Evolutionary conservation across 148 eudicot species (phyloP).

Genomic region (Chenopodium suecicum): DNA sequence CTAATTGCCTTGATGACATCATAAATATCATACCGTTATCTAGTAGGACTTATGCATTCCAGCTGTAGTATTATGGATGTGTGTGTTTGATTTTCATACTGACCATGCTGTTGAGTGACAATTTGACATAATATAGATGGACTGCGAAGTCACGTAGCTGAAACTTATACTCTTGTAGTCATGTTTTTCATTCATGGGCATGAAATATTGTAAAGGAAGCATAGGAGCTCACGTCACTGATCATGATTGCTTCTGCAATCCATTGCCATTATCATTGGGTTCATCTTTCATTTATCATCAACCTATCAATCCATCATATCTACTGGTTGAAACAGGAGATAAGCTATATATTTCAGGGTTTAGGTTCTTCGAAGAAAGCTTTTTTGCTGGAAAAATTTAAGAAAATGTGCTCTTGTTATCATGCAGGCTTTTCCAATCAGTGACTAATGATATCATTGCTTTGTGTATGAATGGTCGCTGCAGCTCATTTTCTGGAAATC

Average conservation of each 20-base stretch:
- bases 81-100: slow-evolving; percentile 22
- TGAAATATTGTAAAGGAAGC: slow-evolving; percentile 12
- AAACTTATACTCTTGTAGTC: neutral
- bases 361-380: slow-evolving; percentile 31
- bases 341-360: slow-evolving; percentile 17
- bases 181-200: slow-evolving; percentile 23
- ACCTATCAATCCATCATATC: slow-evolving; percentile 11
- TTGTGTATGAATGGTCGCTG: slow-evolving; percentile 24
- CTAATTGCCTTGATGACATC: slow-evolving; percentile 28
- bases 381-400: slow-evolving; percentile 20
- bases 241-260: slow-evolving; percentile 24
- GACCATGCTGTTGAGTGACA: slow-evolving; percentile 16
- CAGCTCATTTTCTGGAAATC: slow-evolving; percentile 19
- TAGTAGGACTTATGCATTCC: slow-evolving; percentile 41
- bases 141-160: neutral
- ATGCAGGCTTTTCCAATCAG: slow-evolving; percentile 33
- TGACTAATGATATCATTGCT: slow-evolving; percentile 20
- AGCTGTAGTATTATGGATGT: slow-evolving; percentile 34
- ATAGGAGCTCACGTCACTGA: slow-evolving; percentile 10
- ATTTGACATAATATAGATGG: neutral
- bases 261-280: slow-evolving; percentile 23
- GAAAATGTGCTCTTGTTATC: slow-evolving; percentile 32
- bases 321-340: neutral
- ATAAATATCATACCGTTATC: slow-evolving; percentile 22
- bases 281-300: neutral